Percentiles rank a stretch among this genome's conserved stretches.
phyloP scores from a whole-genome alignment of 2,329 filamentous ascomycete genomes.

The Stagonosporopsis tanaceti region DNA sequence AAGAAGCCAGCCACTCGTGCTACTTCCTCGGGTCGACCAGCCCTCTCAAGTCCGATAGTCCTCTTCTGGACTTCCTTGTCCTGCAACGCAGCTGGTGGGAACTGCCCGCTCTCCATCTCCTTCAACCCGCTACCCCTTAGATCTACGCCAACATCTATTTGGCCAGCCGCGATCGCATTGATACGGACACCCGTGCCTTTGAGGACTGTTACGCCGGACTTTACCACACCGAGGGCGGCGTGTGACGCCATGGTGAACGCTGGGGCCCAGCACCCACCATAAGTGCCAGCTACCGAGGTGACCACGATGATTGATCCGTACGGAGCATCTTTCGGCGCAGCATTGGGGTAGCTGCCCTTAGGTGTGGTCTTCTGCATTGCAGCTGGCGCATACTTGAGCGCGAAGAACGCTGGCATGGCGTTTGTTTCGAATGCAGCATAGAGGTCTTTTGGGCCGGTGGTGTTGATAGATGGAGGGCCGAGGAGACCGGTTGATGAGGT shows the following conservation, averaged over 20 bases:
- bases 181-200: slow-evolving; percentile 67
- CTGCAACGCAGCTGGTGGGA: slow-evolving; percentile 64
- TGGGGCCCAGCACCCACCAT: slow-evolving; percentile 67
- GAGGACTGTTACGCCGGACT: slow-evolving; percentile 64
- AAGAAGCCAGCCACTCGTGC: slow-evolving; percentile 68
- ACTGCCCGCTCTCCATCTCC: slow-evolving; percentile 60
- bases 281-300: slow-evolving; percentile 63
- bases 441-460: slow-evolving; percentile 64
- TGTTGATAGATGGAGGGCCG: slow-evolving; percentile 62
- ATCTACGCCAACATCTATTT: slow-evolving; percentile 58
- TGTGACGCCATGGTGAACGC: slow-evolving; percentile 68
- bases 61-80: slow-evolving; percentile 57
- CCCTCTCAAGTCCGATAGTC: slow-evolving; percentile 65
- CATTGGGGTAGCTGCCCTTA: slow-evolving; percentile 66
- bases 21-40: slow-evolving; percentile 66
- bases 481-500: slow-evolving; percentile 66
- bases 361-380: slow-evolving; percentile 68
- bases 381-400: slow-evolving; percentile 69
- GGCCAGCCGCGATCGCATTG: slow-evolving; percentile 61
- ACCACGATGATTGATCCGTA: slow-evolving; percentile 72
- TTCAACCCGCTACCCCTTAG: slow-evolving; percentile 48
- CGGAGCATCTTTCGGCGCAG: slow-evolving; percentile 65
- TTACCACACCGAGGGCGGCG: slow-evolving; percentile 68
- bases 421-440: slow-evolving; percentile 68
- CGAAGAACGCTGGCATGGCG: slow-evolving; percentile 69